A percentile compares a stretch with the other conserved stretches of the same genome.
Conservation (phyloP, 2,329 filamentous ascomycete genomes). For the Monosporascus ibericus region DNA sequence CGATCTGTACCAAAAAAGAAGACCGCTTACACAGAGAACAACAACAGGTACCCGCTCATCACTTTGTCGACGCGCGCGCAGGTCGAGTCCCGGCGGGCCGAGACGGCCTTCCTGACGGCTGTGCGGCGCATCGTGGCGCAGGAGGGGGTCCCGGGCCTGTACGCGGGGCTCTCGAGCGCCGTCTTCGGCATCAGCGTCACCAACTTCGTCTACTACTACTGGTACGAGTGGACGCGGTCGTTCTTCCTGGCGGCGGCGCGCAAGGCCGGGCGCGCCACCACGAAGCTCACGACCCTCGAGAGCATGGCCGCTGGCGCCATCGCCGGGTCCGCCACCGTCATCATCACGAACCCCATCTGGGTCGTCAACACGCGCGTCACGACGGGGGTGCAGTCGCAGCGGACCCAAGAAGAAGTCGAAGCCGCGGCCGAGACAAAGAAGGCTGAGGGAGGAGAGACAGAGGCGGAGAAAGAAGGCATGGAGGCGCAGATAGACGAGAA, state of each 20-base stretch:
- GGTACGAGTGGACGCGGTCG: conserved; percentile 94
- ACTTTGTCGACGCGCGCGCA: conserved; percentile 96
- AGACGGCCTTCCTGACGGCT: conserved; percentile 77
- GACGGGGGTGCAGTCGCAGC: conserved; percentile 60
- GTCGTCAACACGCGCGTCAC: conserved; percentile 99
- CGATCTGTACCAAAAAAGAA: no score
- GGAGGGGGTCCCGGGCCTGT: conserved; percentile 83
- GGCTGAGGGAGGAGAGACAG: background rate
- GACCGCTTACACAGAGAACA: no score
- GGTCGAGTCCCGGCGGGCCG: conserved; percentile 90
- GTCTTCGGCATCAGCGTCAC: conserved; percentile 97
- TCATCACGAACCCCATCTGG: conserved; percentile 98
- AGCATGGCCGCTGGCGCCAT: conserved; percentile 93
- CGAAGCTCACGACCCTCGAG: conserved; percentile 85
- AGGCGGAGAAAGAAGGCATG: background rate
- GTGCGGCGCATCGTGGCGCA: conserved; percentile 82
- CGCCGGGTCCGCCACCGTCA: conserved; percentile 87
- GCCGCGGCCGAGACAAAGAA: background rate
- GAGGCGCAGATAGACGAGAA: background rate
- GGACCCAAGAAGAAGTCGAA: background rate
- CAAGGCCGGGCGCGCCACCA: conserved; percentile 64
- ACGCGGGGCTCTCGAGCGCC: conserved; percentile 87
- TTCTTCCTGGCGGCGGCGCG: conserved; percentile 76
- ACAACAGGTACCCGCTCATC: conserved; percentile 79
- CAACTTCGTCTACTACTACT: conserved; percentile 99